These are phyloP conservation scores for Balakata baccata DNA, from an alignment of 345 rosid genomes.

Conservation along the genomic window DNA sequence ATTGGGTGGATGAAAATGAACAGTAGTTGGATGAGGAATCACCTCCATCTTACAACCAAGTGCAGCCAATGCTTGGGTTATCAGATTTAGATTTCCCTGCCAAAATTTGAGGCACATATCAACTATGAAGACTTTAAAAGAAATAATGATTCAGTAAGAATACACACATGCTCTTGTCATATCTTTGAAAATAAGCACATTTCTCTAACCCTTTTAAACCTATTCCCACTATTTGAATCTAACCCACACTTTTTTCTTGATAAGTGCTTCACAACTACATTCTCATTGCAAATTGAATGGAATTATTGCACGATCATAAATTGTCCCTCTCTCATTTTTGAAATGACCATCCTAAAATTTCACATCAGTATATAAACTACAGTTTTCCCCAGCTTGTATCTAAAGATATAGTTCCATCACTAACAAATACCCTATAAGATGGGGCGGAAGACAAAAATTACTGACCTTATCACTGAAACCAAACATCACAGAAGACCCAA, in stretches of 20 bases:
- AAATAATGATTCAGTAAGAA: not conserved
- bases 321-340: not conserved
- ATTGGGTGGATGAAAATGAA: constrained; percentile 88
- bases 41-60: constrained; percentile 89
- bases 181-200: not conserved
- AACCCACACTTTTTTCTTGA: not conserved
- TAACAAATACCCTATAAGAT: too few species aligned
- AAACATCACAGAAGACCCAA: constrained; percentile 94
- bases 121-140: constrained; percentile 9
- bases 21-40: constrained; percentile 90
- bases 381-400: too few species aligned
- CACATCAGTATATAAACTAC: not conserved
- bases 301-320: not conserved
- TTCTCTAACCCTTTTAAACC: not conserved
- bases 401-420: too few species aligned
- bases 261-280: not conserved
- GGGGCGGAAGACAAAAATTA: not conserved
- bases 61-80: constrained; percentile 80
- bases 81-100: constrained; percentile 91
- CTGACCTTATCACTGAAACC: constrained; percentile 89
- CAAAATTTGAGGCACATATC: constrained; percentile 26
- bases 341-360: not conserved
- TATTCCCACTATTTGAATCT: not conserved
- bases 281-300: not conserved
- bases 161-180: not conserved